Conservation (phyloP, 805 yeast genomes). For the Pichia cephalocereana region DNA sequence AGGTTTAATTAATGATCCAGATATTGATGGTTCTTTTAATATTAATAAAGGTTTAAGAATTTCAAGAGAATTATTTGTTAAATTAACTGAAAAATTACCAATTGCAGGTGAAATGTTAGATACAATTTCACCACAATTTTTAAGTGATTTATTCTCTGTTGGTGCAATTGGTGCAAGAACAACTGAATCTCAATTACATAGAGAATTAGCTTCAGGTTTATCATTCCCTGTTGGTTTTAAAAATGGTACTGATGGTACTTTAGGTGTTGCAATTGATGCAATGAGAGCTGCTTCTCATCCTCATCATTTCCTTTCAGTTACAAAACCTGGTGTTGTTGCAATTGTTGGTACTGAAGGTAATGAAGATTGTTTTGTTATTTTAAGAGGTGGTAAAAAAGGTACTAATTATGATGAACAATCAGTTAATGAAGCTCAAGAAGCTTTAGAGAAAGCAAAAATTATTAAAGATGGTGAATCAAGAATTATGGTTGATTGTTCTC, state of each 20-base stretch:
- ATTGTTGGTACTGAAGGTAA: constrained; percentile 95
- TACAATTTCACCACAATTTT: constrained; percentile 93
- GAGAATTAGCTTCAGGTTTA: constrained; percentile 93
- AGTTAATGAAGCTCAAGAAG: constrained; percentile 56
- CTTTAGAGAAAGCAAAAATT: constrained; percentile 38
- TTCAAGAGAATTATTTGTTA: constrained; percentile 77
- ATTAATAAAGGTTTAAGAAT: constrained; percentile 91
- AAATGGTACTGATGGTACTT: constrained; percentile 94
- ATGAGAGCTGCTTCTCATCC: constrained; percentile 85
- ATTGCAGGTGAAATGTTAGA: constrained; percentile 98
- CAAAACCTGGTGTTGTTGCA: constrained; percentile 94
- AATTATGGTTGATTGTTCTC: constrained; percentile 96
- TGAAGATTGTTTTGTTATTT: constrained; percentile 77
- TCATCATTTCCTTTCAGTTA: constrained; percentile 90
- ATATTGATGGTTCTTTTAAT: constrained; percentile 83
- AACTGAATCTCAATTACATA: constrained; percentile 94
- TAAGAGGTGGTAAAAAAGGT: constrained; percentile 93
- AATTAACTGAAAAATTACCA: constrained; percentile 76
- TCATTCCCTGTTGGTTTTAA: constrained; percentile 98
- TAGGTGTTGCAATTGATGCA: constrained; percentile 93
- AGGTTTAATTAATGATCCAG: constrained; percentile 96
- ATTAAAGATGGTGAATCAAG: constrained; percentile 39
- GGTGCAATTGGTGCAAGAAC: constrained; percentile 99
- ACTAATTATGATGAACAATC: constrained; percentile 80
- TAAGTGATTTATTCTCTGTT: constrained; percentile 84